phyloP scores from a whole-genome alignment of 208 protist genomes.

The Baffinella frigidus region DNA sequence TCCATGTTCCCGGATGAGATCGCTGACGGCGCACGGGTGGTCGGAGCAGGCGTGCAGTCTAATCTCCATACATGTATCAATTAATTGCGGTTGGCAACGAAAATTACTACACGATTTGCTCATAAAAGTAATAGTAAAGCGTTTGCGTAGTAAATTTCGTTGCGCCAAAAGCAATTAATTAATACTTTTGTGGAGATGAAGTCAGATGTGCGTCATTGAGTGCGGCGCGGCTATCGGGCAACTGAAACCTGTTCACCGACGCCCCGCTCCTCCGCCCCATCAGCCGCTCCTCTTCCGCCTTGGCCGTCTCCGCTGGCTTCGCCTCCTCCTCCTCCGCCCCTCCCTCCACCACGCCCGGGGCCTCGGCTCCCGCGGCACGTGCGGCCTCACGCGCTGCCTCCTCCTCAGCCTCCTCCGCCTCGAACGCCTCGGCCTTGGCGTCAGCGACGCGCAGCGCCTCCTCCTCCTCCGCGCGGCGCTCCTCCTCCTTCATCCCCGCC shows the following conservation, averaged over 20 bases:
- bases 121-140: too few species aligned
- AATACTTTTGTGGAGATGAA: too few species aligned
- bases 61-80: too few species aligned
- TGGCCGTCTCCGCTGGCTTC: neutral
- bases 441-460: neutral
- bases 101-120: too few species aligned
- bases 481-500: neutral
- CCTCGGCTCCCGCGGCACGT: neutral
- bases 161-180: too few species aligned
- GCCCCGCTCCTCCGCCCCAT: neutral
- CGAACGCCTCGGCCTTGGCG: neutral
- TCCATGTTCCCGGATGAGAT: too few species aligned
- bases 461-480: neutral
- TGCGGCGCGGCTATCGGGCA: neutral
- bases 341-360: neutral
- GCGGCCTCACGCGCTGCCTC: neutral
- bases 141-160: too few species aligned
- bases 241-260: neutral
- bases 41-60: too few species aligned
- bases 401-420: neutral
- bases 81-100: too few species aligned
- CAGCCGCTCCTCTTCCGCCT: neutral
- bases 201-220: too few species aligned
- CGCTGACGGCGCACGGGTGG: too few species aligned
- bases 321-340: neutral